phyloP scores from a whole-genome alignment of 2,329 filamentous ascomycete species.

The Hypoxylon sp. region DNA sequence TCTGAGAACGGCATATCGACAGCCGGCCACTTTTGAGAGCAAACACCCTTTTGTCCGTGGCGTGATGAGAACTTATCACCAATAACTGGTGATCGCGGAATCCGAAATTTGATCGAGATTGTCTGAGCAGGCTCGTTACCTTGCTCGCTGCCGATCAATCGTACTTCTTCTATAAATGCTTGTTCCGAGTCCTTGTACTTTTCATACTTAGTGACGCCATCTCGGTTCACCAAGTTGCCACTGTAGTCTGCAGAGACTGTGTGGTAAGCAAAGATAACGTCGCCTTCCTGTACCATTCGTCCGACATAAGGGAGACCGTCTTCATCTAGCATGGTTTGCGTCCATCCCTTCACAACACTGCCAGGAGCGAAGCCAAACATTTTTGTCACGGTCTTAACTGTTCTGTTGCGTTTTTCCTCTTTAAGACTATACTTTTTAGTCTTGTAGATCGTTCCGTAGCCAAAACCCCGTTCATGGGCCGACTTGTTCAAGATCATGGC shows the following conservation, averaged over 20 bases:
- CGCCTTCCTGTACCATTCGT: slow-evolving; percentile 80
- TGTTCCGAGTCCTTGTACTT: slow-evolving; percentile 94
- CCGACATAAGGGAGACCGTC: slow-evolving; percentile 90
- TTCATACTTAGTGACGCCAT: slow-evolving; percentile 86
- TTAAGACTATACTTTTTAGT: slow-evolving; percentile 91
- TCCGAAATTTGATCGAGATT: slow-evolving; percentile 90
- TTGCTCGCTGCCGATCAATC: slow-evolving; percentile 86
- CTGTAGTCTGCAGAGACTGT: slow-evolving; percentile 84
- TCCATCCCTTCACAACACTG: slow-evolving; percentile 76
- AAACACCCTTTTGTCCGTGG: slow-evolving; percentile 98
- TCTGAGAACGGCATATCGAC: slow-evolving; percentile 97
- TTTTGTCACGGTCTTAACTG: slow-evolving; percentile 78
- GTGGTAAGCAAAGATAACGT: slow-evolving; percentile 90
- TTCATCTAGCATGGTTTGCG: slow-evolving; percentile 80
- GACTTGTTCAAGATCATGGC: slow-evolving; percentile 99
- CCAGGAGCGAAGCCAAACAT: slow-evolving; percentile 92
- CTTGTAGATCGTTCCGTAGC: slow-evolving; percentile 97
- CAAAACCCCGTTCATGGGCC: slow-evolving; percentile 94
- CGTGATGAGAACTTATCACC: slow-evolving; percentile 99
- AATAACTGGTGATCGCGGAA: slow-evolving; percentile 91
- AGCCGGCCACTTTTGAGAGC: slow-evolving; percentile 93
- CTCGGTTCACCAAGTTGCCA: slow-evolving; percentile 84
- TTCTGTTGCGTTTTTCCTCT: slow-evolving; percentile 77
- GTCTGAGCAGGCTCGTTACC: slow-evolving; percentile 87
- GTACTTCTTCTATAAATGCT: slow-evolving; percentile 92